phyloP scores from a whole-genome alignment of 1,139 yeast genomes.

The Suhomyces maxii region DNA sequence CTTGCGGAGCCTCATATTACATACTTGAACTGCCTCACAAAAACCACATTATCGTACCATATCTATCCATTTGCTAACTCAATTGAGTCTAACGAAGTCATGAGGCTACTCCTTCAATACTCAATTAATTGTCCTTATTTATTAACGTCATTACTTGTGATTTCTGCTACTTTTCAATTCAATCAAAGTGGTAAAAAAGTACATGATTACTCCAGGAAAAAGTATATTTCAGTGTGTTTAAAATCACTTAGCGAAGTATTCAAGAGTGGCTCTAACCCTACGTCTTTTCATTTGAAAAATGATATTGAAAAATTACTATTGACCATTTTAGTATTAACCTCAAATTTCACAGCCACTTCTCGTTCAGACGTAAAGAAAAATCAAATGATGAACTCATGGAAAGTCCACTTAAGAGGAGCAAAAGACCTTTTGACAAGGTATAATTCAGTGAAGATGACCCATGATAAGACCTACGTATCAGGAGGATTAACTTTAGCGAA shows the following conservation, averaged over 20 bases:
- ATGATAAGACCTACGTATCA: conserved; percentile 7
- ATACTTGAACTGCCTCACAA: conserved; percentile 32
- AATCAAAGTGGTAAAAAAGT: conserved; percentile 31
- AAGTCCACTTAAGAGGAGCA: conserved; percentile 42
- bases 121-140: conserved; percentile 38
- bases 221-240: conserved; percentile 35
- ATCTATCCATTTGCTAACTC: conserved; percentile 42
- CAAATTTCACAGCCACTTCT: conserved; percentile 37
- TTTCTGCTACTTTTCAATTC: conserved; percentile 39
- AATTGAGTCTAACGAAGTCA: conserved; percentile 37
- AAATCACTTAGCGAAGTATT: conserved; percentile 36
- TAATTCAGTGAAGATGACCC: conserved; percentile 14
- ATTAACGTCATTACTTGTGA: conserved; percentile 36
- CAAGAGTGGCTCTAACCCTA: conserved; percentile 14
- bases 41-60: conserved; percentile 30
- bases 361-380: conserved; percentile 13
- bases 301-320: conserved; percentile 41
- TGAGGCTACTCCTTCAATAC: conserved; percentile 33
- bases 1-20: conserved; percentile 32
- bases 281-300: conserved; percentile 14
- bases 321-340: conserved; percentile 39
- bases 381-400: conserved; percentile 32
- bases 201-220: conserved; percentile 33
- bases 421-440: conserved; percentile 39
- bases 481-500: conserved; percentile 44